A percentile compares a stretch with the other conserved stretches of the same genome.
These are phyloP conservation scores for Porogramme epimiltina DNA, from an alignment of 1,284 basidiomycete species.

Conservation along the genomic window DNA sequence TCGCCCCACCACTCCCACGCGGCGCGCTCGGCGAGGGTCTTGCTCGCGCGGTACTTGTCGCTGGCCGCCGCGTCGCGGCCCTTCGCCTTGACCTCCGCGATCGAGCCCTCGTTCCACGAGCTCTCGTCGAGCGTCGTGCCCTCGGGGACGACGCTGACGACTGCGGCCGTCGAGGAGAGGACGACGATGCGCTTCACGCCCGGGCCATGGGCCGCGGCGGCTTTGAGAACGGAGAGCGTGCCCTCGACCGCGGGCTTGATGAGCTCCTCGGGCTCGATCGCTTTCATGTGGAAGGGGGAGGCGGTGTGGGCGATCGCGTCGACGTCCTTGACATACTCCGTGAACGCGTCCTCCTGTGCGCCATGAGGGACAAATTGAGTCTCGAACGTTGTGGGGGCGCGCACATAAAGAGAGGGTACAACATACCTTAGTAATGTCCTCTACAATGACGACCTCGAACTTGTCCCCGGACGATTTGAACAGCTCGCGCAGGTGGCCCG, in stretches of 20 bases:
- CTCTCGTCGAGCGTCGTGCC: neutral
- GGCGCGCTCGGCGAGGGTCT: constrained; percentile 71
- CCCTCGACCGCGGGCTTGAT: constrained; percentile 32
- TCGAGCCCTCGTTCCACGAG: constrained; percentile 61
- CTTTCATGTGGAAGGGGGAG: constrained; percentile 40
- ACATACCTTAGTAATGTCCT: constrained; percentile 53
- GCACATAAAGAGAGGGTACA: neutral
- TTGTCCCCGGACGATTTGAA: constrained; percentile 16
- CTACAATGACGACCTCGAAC: constrained; percentile 52
- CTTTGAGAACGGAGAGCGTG: constrained; percentile 27
- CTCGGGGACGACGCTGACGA: constrained; percentile 23
- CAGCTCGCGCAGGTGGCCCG: constrained; percentile 37
- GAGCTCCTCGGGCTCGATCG: constrained; percentile 35
- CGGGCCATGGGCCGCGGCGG: constrained; percentile 32
- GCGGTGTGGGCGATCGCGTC: constrained; percentile 48
- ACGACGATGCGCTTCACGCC: constrained; percentile 67
- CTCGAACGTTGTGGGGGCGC: neutral
- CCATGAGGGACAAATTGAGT: neutral
- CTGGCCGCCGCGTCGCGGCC: constrained; percentile 44
- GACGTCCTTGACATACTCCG: constrained; percentile 44
- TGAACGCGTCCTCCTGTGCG: constrained; percentile 38
- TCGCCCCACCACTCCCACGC: constrained; percentile 49
- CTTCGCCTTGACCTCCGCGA: constrained; percentile 51
- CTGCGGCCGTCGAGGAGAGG: constrained; percentile 55
- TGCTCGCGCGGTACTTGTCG: constrained; percentile 58